These are phyloP conservation scores for Podaxis pistillaris DNA, from an alignment of 768 basidiomycete genomes.

Conservation along the genomic window DNA sequence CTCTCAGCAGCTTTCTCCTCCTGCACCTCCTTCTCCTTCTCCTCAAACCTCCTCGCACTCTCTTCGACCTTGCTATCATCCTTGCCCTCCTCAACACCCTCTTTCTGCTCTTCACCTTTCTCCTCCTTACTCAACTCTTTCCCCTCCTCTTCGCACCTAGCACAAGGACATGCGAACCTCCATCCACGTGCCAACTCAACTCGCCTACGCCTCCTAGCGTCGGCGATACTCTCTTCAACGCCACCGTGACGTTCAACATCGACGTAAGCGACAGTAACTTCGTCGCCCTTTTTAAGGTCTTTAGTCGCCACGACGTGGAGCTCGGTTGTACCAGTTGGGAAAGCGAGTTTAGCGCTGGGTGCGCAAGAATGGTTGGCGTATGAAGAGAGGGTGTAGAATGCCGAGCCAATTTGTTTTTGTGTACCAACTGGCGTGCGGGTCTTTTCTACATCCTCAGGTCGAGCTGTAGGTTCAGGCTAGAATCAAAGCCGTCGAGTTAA, in stretches of 20 bases:
- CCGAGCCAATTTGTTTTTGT: slow-evolving; percentile 70
- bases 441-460: slow-evolving; percentile 70
- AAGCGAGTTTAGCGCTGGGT: slow-evolving; percentile 65
- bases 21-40: slow-evolving; percentile 9
- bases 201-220: slow-evolving; percentile 64
- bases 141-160: slow-evolving; percentile 59
- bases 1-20: background rate
- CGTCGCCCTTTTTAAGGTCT: slow-evolving; percentile 72
- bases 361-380: slow-evolving; percentile 78
- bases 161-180: slow-evolving; percentile 76
- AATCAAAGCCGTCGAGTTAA: background rate
- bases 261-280: slow-evolving; percentile 74
- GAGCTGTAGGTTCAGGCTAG: slow-evolving; percentile 50
- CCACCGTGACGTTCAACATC: slow-evolving; percentile 53
- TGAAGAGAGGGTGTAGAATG: slow-evolving; percentile 73
- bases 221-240: slow-evolving; percentile 48
- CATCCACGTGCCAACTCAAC: slow-evolving; percentile 78
- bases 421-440: slow-evolving; percentile 80
- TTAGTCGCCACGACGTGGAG: slow-evolving; percentile 66
- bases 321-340: slow-evolving; percentile 64
- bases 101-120: slow-evolving; percentile 30
- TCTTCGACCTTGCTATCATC: slow-evolving; percentile 54
- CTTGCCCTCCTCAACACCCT: slow-evolving; percentile 31
- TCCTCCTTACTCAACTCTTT: slow-evolving; percentile 32
- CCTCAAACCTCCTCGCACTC: slow-evolving; percentile 26